Evolutionary conservation across 2,329 filamentous ascomycete species (phyloP).

Genomic region (Ophiobolus disseminans): DNA sequence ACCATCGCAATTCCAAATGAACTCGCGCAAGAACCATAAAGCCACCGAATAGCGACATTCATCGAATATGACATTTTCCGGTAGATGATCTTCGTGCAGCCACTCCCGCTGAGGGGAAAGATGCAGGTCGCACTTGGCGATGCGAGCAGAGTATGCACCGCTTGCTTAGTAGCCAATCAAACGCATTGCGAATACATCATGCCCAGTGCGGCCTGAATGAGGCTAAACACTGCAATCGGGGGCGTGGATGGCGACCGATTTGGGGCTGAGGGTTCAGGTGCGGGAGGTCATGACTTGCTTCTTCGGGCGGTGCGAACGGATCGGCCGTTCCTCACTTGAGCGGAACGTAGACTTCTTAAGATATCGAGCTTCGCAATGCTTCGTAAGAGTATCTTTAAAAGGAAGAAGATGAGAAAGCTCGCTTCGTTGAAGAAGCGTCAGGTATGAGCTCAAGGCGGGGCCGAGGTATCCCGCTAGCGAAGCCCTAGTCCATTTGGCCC

Average conservation of each 20-base stretch:
- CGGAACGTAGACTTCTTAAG: too few species aligned
- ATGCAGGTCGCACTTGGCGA: neutral
- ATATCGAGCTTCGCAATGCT: too few species aligned
- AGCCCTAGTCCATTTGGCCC: too few species aligned
- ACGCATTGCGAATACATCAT: neutral
- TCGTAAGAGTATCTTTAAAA: too few species aligned
- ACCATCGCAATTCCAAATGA: neutral
- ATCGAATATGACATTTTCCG: neutral
- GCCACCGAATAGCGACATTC: constrained; percentile 1
- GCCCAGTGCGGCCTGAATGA: neutral
- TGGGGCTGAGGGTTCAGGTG: too few species aligned
- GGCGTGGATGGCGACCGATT: neutral
- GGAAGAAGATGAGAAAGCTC: too few species aligned
- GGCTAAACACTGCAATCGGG: neutral
- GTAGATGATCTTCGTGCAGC: neutral
- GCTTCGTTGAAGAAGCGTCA: too few species aligned
- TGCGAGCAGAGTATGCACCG: neutral
- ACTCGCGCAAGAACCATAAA: neutral
- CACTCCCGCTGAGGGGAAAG: neutral
- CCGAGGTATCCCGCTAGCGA: too few species aligned
- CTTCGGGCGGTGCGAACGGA: too few species aligned
- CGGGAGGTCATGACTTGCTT: too few species aligned
- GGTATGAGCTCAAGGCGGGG: too few species aligned
- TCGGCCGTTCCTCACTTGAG: too few species aligned
- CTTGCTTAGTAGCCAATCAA: neutral